Conservation (phyloP, 176 grass and related monocot genomes). For the Miscanthus lutarioriparius region DNA sequence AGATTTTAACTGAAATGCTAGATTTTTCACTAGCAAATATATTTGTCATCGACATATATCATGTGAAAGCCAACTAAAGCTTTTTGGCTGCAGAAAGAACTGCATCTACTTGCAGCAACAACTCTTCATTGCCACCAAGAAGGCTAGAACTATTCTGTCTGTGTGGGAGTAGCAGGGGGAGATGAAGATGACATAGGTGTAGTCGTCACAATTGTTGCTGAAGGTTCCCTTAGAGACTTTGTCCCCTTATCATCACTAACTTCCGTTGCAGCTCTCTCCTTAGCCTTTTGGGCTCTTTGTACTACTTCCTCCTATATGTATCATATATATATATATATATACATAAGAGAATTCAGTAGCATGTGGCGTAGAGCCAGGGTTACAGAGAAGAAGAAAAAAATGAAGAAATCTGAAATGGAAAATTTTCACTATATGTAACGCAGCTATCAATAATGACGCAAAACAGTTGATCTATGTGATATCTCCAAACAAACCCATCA, state of each 20-base stretch:
- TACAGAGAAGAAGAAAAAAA: background rate
- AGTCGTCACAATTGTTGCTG: constrained; percentile 27
- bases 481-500: background rate
- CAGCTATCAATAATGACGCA: background rate
- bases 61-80: constrained; percentile 8
- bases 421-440: background rate
- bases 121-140: constrained; percentile 40
- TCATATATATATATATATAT: constrained; percentile 9
- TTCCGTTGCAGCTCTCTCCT: constrained; percentile 79
- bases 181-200: constrained; percentile 8
- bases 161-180: constrained; percentile 36
- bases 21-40: constrained; percentile 21
- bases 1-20: background rate
- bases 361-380: background rate
- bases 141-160: constrained; percentile 42
- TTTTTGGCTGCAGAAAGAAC: constrained; percentile 14
- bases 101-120: constrained; percentile 27
- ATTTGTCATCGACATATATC: constrained; percentile 19
- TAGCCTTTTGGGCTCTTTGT: constrained; percentile 87
- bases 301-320: constrained; percentile 83
- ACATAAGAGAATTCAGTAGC: background rate
- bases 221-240: constrained; percentile 44
- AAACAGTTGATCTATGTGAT: background rate
- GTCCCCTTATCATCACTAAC: constrained; percentile 47
- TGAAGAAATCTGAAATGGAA: background rate